phyloP scores from a whole-genome alignment of 2,329 filamentous ascomycete species.

The Nectriaceae sp. region DNA sequence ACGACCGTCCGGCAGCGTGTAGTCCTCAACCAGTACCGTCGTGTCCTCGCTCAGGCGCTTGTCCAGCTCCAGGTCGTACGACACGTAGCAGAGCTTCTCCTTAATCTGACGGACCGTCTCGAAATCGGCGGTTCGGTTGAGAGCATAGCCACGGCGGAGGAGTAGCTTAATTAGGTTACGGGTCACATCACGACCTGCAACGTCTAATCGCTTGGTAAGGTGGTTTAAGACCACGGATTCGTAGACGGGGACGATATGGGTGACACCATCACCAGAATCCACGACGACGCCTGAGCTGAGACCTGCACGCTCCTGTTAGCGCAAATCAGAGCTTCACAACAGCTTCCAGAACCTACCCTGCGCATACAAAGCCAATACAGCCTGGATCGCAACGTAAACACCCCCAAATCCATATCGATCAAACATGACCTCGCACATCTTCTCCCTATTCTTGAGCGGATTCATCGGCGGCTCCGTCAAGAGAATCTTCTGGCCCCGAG shows the following conservation, averaged over 20 bases:
- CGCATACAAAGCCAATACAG: constrained; percentile 92
- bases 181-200: constrained; percentile 96
- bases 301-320: constrained; percentile 59
- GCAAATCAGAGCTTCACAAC: constrained; percentile 10
- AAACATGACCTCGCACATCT: constrained; percentile 99
- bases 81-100: constrained; percentile 99
- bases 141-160: constrained; percentile 88
- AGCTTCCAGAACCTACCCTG: constrained; percentile 78
- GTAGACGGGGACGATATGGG: constrained; percentile 97
- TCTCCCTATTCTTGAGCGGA: constrained; percentile 91
- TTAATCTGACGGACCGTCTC: constrained; percentile 99
- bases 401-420: constrained; percentile 95
- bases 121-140: constrained; percentile 98
- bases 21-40: constrained; percentile 94
- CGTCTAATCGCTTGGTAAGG: constrained; percentile 89
- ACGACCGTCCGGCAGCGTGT: constrained; percentile 93
- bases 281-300: constrained; percentile 95
- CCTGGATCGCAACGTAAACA: constrained; percentile 97
- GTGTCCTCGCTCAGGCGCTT: constrained; percentile 96
- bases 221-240: constrained; percentile 98
- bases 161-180: constrained; percentile 95
- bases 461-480: constrained; percentile 98
- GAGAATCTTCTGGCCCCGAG: constrained; percentile 91
- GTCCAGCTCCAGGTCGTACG: constrained; percentile 95
- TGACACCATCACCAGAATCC: constrained; percentile 97